Evolutionary conservation across 2,329 filamentous ascomycete genomes (phyloP).

Genomic region (Cercospora janseana): DNA sequence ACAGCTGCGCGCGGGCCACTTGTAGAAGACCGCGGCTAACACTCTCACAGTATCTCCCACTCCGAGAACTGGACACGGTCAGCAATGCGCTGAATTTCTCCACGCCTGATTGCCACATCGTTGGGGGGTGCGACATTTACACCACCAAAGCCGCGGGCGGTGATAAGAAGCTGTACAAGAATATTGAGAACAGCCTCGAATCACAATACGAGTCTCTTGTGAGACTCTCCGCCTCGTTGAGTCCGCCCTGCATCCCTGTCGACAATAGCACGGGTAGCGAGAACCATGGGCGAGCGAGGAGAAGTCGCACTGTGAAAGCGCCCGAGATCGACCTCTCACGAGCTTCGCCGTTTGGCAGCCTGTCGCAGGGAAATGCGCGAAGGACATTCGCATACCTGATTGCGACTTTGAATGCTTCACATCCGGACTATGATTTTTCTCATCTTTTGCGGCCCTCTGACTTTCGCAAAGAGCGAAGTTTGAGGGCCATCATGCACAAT

Average conservation of each 20-base stretch:
- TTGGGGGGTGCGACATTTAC: constrained; percentile 93
- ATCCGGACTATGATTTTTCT: constrained; percentile 96
- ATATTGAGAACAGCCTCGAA: constrained; percentile 87
- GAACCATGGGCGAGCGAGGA: constrained; percentile 33
- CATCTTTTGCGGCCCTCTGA: constrained; percentile 84
- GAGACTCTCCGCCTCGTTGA: constrained; percentile 80
- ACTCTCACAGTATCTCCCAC: constrained; percentile 73
- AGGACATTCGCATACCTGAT: constrained; percentile 95
- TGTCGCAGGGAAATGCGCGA: constrained; percentile 83
- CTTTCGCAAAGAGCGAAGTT: constrained; percentile 78
- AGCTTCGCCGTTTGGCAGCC: constrained; percentile 85
- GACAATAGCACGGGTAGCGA: constrained; percentile 28
- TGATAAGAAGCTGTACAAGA: constrained; percentile 96
- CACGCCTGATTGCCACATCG: constrained; percentile 85
- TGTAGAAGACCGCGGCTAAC: constrained; percentile 20
- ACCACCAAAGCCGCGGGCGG: constrained; percentile 93
- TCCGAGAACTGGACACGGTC: constrained; percentile 86
- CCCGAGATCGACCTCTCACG: constrained; percentile 66
- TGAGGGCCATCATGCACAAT: constrained; percentile 79
- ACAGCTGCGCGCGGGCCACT: background rate
- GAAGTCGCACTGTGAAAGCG: constrained; percentile 33
- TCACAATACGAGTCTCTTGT: constrained; percentile 86
- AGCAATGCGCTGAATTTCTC: constrained; percentile 94
- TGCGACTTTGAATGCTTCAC: constrained; percentile 91
- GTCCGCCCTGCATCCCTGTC: constrained; percentile 59